Base-by-base conservation (phyloP, 129 eudicot genomes). In the Scalesia atractyloides region DNA sequence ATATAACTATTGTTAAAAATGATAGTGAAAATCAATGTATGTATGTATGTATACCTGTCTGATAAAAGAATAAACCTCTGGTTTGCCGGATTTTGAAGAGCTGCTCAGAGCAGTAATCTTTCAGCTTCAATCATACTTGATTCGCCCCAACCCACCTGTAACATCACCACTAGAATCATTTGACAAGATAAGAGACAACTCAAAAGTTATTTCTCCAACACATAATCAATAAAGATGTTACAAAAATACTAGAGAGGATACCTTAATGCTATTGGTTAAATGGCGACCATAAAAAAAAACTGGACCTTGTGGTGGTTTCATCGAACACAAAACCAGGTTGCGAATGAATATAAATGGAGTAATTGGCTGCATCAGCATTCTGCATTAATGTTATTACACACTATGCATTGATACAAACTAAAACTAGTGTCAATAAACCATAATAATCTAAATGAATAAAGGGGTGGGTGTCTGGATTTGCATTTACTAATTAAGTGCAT, bases 121-220 rank as follows among this genome's bases (percentile, higher is more conserved):
- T 94, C 97, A 13, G 97, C 98, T 77, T 76, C 83, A 79, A 94
- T 90, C 98, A 94, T 94, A 76, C 78, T 94, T 1, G 96, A 79
- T 67, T 89, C 89, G 49, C 98, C 98, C 98, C 98, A 94, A n/a
- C 79, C 98, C 76, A 94, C 97, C 98, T 94, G 86, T 83, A 85
- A 54, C 47, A 84, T 75, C 78, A 82, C 71, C 61, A 76, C 75
- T 78, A 64, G 36, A 70, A 60, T 73, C 82, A 82, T 80, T 76
- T 74, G 66, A 73, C 68, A 66, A 80, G 66, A 69, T 70, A 77
- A 58, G 58, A 80, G 30, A 50, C 67, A 73, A 65, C 24, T 53
- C 39, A 4, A 59, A 73, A 16, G 58, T 53, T 34, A 58, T 26
- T 51, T 64, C 3, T 73, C 58, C 7, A 37, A 54, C 9, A 39